Evolutionary conservation across 1,139 yeast genomes (phyloP).

Genomic region (Sugiyamaella japonica): DNA sequence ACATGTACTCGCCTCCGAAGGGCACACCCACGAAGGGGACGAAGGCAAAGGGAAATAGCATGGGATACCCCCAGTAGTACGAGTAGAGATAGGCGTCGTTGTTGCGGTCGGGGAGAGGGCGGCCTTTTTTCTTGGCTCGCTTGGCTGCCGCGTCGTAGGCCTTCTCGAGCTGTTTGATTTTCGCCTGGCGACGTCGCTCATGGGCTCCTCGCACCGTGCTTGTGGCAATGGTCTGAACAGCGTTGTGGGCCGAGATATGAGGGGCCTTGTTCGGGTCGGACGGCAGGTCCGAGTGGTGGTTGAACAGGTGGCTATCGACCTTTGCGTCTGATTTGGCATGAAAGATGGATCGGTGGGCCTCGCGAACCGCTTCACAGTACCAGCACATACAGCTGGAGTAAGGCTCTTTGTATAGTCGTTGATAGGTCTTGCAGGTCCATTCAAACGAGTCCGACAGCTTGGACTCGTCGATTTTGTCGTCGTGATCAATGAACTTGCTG

Average conservation of each 20-base stretch:
- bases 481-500: conserved; percentile 38
- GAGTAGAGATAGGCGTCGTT: conserved; percentile 11
- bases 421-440: conserved; percentile 34
- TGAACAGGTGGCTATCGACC: neutral
- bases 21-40: conserved; percentile 15
- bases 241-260: conserved; percentile 29
- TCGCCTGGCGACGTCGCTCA: neutral
- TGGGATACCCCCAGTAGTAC: conserved; percentile 13
- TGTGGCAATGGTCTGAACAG: conserved; percentile 17
- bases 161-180: conserved; percentile 8
- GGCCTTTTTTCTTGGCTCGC: conserved; percentile 19
- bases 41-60: conserved; percentile 8
- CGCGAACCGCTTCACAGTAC: conserved; percentile 37
- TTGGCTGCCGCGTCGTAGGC: conserved; percentile 15
- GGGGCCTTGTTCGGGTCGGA: conserved; percentile 16
- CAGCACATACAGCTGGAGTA: conserved; percentile 40
- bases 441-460: conserved; percentile 34
- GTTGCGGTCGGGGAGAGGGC: conserved; percentile 4
- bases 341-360: conserved; percentile 16
- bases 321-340: conserved; percentile 4
- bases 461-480: conserved; percentile 38
- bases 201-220: conserved; percentile 2
- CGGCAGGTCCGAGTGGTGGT: conserved; percentile 7
- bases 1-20: neutral
- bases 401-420: conserved; percentile 31